A percentile compares a stretch with the other conserved stretches of the same genome.
phyloP scores from a whole-genome alignment of 202 grass and related monocot species.

The Tripidium arundinaceum region DNA sequence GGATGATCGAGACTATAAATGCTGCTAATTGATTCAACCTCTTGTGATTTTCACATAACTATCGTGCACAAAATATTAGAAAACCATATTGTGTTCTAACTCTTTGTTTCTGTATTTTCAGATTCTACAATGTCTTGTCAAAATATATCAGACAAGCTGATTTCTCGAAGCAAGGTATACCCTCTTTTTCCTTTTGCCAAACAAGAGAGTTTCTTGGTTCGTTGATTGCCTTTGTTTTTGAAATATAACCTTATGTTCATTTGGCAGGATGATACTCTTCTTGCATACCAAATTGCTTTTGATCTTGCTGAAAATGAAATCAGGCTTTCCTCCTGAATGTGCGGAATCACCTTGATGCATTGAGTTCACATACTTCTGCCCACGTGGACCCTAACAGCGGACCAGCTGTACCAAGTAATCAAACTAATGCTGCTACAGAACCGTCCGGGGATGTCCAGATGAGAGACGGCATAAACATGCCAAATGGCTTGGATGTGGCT shows the following conservation, averaged over 20 bases:
- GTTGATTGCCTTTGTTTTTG: background rate
- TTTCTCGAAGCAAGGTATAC: conserved; percentile 64
- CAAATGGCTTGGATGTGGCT: no score
- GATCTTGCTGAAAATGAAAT: conserved; percentile 96
- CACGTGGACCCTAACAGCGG: background rate
- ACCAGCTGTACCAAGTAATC: conserved; percentile 30
- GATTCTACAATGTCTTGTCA: conserved; percentile 30
- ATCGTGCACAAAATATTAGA: background rate
- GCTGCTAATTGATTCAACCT: background rate
- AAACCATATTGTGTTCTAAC: background rate
- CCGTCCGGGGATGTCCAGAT: conserved; percentile 62
- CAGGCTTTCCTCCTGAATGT: conserved; percentile 84
- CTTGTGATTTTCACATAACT: background rate
- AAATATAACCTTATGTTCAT: conserved; percentile 19
- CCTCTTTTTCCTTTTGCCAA: background rate
- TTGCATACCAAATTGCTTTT: conserved; percentile 86
- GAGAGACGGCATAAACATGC: conserved; percentile 38
- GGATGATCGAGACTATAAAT: background rate
- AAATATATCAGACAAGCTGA: conserved; percentile 47
- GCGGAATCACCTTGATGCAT: conserved; percentile 41
- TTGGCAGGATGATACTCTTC: conserved; percentile 77
- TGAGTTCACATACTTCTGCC: conserved; percentile 10
- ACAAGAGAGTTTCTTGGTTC: background rate
- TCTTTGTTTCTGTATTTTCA: conserved; percentile 24
- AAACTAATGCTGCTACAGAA: conserved; percentile 47